These are phyloP conservation scores for Canna indica DNA, from an alignment of 176 grass and related monocot species.

Conservation along the genomic window DNA sequence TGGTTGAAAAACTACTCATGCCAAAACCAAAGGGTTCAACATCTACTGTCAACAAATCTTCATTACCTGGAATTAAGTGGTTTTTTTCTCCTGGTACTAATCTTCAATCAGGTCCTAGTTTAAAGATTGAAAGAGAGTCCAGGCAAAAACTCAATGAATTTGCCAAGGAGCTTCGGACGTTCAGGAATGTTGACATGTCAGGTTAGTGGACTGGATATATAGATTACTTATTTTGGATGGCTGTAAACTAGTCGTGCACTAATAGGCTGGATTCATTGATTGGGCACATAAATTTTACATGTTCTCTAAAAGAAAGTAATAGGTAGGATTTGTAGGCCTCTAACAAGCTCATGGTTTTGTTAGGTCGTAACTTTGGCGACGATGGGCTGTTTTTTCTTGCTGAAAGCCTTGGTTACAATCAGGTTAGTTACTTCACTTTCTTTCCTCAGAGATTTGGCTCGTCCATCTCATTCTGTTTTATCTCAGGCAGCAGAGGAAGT, in stretches of 20 bases:
- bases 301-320: not conserved
- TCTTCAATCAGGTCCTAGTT: slow-evolving; percentile 29
- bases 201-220: slow-evolving; percentile 31
- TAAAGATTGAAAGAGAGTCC: slow-evolving; percentile 48
- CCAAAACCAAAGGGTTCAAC: slow-evolving; percentile 29
- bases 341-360: slow-evolving; percentile 20
- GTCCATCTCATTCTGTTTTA: slow-evolving; percentile 3
- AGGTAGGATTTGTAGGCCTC: not conserved
- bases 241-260: not conserved
- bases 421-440: slow-evolving; percentile 31
- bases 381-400: slow-evolving; percentile 92
- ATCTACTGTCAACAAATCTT: slow-evolving; percentile 17
- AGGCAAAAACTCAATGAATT: slow-evolving; percentile 78
- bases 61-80: slow-evolving; percentile 43
- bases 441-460: not conserved
- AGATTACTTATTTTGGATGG: not conserved
- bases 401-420: slow-evolving; percentile 94
- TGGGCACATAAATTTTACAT: not conserved
- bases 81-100: slow-evolving; percentile 77
- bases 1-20: slow-evolving; percentile 54
- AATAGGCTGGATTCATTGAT: not conserved
- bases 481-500: slow-evolving; percentile 86
- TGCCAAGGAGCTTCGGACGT: slow-evolving; percentile 62
- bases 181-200: slow-evolving; percentile 73
- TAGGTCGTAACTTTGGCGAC: slow-evolving; percentile 92